phyloP scores from a whole-genome alignment of 352 stramenopile species.

The Globisporangium mamillatum region DNA sequence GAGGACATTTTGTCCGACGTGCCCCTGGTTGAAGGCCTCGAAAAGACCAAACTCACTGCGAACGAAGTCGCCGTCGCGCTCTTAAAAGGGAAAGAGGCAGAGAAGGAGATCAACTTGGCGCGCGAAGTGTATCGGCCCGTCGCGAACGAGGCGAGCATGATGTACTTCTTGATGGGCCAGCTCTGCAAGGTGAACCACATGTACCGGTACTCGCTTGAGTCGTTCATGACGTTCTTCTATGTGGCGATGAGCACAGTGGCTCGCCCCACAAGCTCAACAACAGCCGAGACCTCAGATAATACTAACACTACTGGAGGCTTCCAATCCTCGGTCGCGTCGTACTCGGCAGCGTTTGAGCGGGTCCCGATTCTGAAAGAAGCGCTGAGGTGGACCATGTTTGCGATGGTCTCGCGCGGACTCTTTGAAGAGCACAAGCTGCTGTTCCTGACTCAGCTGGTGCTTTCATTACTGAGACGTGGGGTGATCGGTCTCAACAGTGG shows the following conservation, averaged over 20 bases:
- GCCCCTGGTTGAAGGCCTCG: slow-evolving; percentile 89
- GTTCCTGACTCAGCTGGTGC: slow-evolving; percentile 86
- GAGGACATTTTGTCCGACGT: slow-evolving; percentile 92
- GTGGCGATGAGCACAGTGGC: slow-evolving; percentile 73
- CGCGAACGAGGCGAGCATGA: slow-evolving; percentile 85
- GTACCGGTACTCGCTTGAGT: slow-evolving; percentile 93
- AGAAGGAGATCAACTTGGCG: slow-evolving; percentile 90
- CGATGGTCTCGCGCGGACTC: slow-evolving; percentile 87
- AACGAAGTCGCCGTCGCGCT: slow-evolving; percentile 85
- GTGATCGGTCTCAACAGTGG: slow-evolving; percentile 59
- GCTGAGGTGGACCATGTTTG: slow-evolving; percentile 86
- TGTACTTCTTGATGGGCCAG: slow-evolving; percentile 92
- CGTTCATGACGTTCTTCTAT: slow-evolving; percentile 88
- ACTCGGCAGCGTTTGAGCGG: slow-evolving; percentile 45
- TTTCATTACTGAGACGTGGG: slow-evolving; percentile 75
- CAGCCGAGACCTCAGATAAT: neutral
- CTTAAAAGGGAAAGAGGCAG: slow-evolving; percentile 79
- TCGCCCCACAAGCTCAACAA: neutral
- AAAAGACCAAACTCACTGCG: slow-evolving; percentile 89
- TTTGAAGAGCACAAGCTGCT: slow-evolving; percentile 92
- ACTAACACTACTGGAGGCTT: neutral
- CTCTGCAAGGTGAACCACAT: slow-evolving; percentile 91
- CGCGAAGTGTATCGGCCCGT: slow-evolving; percentile 90
- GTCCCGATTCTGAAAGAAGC: slow-evolving; percentile 66
- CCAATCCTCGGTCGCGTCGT: slow-evolving; percentile 27